phyloP scores from a whole-genome alignment of 2,329 filamentous ascomycete species.

The Fusarium dlaminii region DNA sequence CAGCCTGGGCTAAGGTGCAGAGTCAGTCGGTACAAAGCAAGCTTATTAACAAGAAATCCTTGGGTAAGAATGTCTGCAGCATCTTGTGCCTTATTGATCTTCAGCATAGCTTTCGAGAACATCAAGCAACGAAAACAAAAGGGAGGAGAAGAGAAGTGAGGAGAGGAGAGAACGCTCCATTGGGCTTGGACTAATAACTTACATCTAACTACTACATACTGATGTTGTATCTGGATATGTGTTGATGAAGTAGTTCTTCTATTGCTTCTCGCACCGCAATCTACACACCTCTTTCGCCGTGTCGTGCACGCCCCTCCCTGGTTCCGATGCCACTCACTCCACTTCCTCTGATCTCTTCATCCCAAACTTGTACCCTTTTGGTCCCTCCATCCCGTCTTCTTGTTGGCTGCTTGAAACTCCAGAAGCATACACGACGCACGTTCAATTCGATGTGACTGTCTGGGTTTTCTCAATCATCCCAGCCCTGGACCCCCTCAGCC shows the following conservation, averaged over 20 bases:
- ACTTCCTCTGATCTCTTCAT: slow-evolving; percentile 39
- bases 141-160: not conserved
- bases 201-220: not conserved
- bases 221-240: not conserved
- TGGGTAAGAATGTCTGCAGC: not conserved
- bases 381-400: slow-evolving; percentile 36
- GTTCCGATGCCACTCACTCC: slow-evolving; percentile 37
- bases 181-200: not conserved
- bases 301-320: slow-evolving; percentile 34
- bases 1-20: slow-evolving; percentile 15
- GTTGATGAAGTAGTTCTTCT: not conserved
- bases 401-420: slow-evolving; percentile 33
- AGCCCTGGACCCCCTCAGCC: slow-evolving; percentile 27
- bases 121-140: not conserved
- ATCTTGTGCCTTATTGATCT: not conserved
- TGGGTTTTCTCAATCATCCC: slow-evolving; percentile 16
- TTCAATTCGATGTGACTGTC: slow-evolving; percentile 26
- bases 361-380: slow-evolving; percentile 29
- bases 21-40: slow-evolving; percentile 8
- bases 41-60: slow-evolving; percentile 5
- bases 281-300: slow-evolving; percentile 4
- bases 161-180: not conserved
- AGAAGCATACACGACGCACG: slow-evolving; percentile 27
- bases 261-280: not conserved
- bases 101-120: not conserved